Evolutionary conservation across 2,329 filamentous ascomycete genomes (phyloP).

Genomic region (Hyphodiscus sp.): DNA sequence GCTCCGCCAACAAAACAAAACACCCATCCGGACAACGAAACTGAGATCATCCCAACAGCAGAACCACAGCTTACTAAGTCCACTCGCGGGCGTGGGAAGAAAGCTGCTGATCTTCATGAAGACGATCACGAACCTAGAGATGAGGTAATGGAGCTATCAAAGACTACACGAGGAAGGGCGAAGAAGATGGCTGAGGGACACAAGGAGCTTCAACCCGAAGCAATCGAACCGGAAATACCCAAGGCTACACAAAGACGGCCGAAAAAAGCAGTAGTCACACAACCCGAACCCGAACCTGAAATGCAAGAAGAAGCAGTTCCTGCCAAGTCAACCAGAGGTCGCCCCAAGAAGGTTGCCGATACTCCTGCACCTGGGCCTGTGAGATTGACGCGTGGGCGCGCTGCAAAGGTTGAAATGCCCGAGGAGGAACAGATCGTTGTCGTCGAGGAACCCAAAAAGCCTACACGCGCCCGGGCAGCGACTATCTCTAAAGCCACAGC

Average conservation of each 20-base stretch:
- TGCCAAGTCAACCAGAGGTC: slow-evolving; percentile 36
- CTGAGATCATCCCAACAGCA: slow-evolving; percentile 14
- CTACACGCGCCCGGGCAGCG: slow-evolving; percentile 31
- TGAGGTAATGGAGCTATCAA: slow-evolving; percentile 23
- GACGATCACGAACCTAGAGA: slow-evolving; percentile 18
- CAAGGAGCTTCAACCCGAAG: background rate
- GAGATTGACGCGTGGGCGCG: slow-evolving; percentile 22
- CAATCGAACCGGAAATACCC: slow-evolving; percentile 24
- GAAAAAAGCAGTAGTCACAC: slow-evolving; percentile 34
- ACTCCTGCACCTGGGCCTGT: slow-evolving; percentile 14
- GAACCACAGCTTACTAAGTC: slow-evolving; percentile 31
- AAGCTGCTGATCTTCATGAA: slow-evolving; percentile 28
- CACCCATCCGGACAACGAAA: slow-evolving; percentile 41
- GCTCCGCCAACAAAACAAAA: slow-evolving; percentile 43
- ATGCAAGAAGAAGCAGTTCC: slow-evolving; percentile 19
- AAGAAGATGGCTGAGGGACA: slow-evolving; percentile 35
- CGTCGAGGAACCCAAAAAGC: slow-evolving; percentile 34
- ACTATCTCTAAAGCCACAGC: slow-evolving; percentile 38
- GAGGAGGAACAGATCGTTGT: slow-evolving; percentile 21
- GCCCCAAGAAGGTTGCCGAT: slow-evolving; percentile 36
- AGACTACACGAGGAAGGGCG: slow-evolving; percentile 39
- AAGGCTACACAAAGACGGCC: slow-evolving; percentile 40
- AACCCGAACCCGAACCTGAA: slow-evolving; percentile 21
- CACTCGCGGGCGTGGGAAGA: slow-evolving; percentile 42
- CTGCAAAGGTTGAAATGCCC: slow-evolving; percentile 22